Evolutionary conservation across 2,329 filamentous ascomycete genomes (phyloP), one percentile per base, ranked within the genome.

Genomic region (Cordyceps cateniannulata): DNA sequence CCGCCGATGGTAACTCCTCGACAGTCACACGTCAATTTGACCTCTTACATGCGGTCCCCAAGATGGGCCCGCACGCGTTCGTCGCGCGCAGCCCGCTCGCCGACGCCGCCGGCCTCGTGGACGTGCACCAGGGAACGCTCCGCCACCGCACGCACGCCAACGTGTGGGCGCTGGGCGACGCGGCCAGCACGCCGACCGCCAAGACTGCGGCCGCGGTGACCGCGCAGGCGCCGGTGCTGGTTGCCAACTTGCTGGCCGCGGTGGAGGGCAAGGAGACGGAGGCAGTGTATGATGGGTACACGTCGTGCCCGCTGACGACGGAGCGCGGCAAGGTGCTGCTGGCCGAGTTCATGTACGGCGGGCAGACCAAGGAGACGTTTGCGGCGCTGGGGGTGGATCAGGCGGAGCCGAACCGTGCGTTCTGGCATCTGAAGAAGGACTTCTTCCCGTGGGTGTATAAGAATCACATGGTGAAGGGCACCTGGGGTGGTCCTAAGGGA

Each of bases 381-480:
- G 76, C 73, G 5, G 70, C 75, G 3, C 70, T 86, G 16, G 84
- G 83, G 1, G 75, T 86, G 7, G 83, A 87, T 65, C 85, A 87
- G 70, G 77, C 70, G 0, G 71, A 72, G 10, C 85, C 85, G 2
- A 77, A 83, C 3, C 77, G 79, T 3, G 73, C 79, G 0, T 87
- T 87, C 67, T 87, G 84, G 65, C 75, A 86, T 65, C 65, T 87
- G 49, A 87, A 87, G 76, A 87, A 85, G 72, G 80, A 86, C 67
- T 87, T 87, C 66, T 87, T 87, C 71, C 85, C 85, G 0, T 87
- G 84, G 84, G 84, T 87, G 3, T 87, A 87, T 71, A 79, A 77
- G 58, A 79, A 81, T 42, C 78, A 76, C 42, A 81, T 85, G 78
- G 78, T 87, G 7, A 86, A 84, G 72, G 85, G 84, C 6, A 82